These are phyloP conservation scores for Clavispora vitiphila DNA, from an alignment of 805 yeast species.

Conservation along the genomic window DNA sequence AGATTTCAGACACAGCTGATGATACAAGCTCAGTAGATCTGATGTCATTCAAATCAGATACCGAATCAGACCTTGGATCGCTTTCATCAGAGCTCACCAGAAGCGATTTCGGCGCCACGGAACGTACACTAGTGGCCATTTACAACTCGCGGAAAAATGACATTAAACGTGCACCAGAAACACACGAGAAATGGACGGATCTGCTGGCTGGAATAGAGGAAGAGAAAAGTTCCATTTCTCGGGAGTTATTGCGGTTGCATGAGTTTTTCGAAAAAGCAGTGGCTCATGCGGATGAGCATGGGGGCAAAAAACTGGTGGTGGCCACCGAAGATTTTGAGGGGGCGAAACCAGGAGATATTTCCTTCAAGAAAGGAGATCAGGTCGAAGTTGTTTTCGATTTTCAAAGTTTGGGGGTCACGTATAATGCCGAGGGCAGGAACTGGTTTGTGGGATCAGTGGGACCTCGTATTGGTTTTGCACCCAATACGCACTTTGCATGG, in stretches of 20 bases:
- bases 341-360: slow-evolving; percentile 32
- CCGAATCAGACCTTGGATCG: background rate
- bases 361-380: slow-evolving; percentile 29
- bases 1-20: background rate
- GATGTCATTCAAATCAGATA: background rate
- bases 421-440: slow-evolving; percentile 16
- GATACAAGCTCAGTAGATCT: background rate
- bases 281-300: slow-evolving; percentile 13
- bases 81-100: background rate
- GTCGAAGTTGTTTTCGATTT: slow-evolving; percentile 31
- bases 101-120: slow-evolving; percentile 3
- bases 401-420: slow-evolving; percentile 19
- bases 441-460: slow-evolving; percentile 32
- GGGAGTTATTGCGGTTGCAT: slow-evolving; percentile 21
- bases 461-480: slow-evolving; percentile 33
- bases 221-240: slow-evolving; percentile 19
- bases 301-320: slow-evolving; percentile 2
- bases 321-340: slow-evolving; percentile 28
- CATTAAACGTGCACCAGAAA: slow-evolving; percentile 26
- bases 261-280: slow-evolving; percentile 17
- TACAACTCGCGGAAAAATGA: slow-evolving; percentile 33
- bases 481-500: slow-evolving; percentile 17
- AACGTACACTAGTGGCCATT: slow-evolving; percentile 19
- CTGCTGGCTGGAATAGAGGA: slow-evolving; percentile 5
- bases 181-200: slow-evolving; percentile 3